Evolutionary conservation across 371 early-diverging fungal species (phyloP).

Genomic region (Mycotypha africana): DNA sequence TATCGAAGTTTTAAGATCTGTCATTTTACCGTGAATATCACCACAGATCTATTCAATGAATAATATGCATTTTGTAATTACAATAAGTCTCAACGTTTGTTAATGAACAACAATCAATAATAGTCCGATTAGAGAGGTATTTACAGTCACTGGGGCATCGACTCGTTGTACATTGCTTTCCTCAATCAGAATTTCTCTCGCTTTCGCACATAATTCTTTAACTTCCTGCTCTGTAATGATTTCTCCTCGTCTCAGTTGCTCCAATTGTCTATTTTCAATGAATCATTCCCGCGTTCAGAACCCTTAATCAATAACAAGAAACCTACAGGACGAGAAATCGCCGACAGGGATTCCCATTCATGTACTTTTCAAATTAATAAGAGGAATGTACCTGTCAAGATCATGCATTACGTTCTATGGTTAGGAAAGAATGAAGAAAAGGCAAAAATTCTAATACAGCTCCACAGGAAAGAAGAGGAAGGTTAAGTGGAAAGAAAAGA

Average conservation of each 20-base stretch:
- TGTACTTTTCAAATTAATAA: background rate
- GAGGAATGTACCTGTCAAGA: slow-evolving; percentile 15
- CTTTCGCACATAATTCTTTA: slow-evolving; percentile 88
- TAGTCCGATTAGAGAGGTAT: too few species aligned
- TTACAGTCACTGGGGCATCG: slow-evolving; percentile 95
- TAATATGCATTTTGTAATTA: background rate
- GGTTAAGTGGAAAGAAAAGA: background rate
- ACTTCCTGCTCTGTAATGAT: slow-evolving; percentile 91
- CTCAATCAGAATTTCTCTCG: slow-evolving; percentile 91
- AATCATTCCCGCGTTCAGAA: background rate
- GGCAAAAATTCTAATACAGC: too few species aligned
- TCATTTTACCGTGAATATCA: slow-evolving; percentile 84
- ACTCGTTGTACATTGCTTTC: slow-evolving; percentile 95
- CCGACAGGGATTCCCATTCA: too few species aligned
- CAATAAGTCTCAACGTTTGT: too few species aligned
- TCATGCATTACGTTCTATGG: slow-evolving; percentile 4
- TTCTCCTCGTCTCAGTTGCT: slow-evolving; percentile 84
- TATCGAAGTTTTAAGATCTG: background rate
- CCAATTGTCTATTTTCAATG: slow-evolving; percentile 65
- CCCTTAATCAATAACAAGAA: too few species aligned
- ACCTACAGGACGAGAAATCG: too few species aligned
- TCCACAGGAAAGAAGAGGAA: background rate
- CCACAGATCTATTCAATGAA: slow-evolving; percentile 82
- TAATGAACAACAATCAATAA: background rate
- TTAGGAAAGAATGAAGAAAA: too few species aligned